A percentile compares a stretch with the other conserved stretches of the same genome.
Conservation (phyloP, 2,329 filamentous ascomycete species). For the Purpureocillium lavendulum region DNA sequence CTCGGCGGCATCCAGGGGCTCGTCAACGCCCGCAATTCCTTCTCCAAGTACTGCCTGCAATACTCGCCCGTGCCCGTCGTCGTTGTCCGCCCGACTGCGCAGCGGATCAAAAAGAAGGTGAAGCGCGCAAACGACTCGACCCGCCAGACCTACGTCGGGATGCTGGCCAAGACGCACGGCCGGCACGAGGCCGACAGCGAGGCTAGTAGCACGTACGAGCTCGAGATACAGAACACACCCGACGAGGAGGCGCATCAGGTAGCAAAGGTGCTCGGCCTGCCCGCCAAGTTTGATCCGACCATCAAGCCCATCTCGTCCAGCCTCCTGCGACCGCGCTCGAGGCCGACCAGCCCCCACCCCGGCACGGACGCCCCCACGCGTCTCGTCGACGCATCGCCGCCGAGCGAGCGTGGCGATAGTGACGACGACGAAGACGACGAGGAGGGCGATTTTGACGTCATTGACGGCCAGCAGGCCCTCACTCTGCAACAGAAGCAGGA, state of each 20-base stretch:
- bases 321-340: conserved; percentile 11
- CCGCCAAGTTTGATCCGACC: conserved; percentile 55
- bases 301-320: conserved; percentile 44
- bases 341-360: conserved; percentile 9
- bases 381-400: conserved; percentile 15
- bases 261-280: conserved; percentile 53
- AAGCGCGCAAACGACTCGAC: conserved; percentile 73
- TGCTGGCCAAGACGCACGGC: conserved; percentile 57
- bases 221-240: conserved; percentile 45
- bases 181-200: conserved; percentile 51
- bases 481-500: conserved; percentile 39
- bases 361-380: conserved; percentile 10
- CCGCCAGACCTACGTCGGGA: conserved; percentile 68
- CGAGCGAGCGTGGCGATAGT: conserved; percentile 30
- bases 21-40: conserved; percentile 68
- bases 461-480: conserved; percentile 33
- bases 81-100: conserved; percentile 79
- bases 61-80: conserved; percentile 91
- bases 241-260: conserved; percentile 59
- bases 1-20: conserved; percentile 80
- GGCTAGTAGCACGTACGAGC: conserved; percentile 42
- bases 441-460: conserved; percentile 35
- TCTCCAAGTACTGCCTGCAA: conserved; percentile 91
- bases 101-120: conserved; percentile 81
- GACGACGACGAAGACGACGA: conserved; percentile 31